These are phyloP conservation scores for Lentinula edodes DNA, from an alignment of 768 basidiomycete species.

Conservation along the genomic window DNA sequence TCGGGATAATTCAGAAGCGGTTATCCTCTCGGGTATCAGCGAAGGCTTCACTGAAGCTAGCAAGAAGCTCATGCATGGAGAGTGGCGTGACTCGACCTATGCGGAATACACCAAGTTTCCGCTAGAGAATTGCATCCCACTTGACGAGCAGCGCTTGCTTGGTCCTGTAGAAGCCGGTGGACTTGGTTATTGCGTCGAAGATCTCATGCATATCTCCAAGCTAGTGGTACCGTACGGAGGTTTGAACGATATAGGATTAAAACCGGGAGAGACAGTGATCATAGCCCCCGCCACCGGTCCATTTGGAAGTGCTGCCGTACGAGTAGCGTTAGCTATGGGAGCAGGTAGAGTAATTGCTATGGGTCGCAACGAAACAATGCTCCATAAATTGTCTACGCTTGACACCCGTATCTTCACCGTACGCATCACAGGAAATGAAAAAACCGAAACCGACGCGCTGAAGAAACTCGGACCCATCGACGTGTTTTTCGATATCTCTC, in stretches of 20 bases:
- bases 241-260: not conserved
- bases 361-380: conserved; percentile 1
- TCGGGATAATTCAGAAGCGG: not conserved
- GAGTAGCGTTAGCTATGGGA: conserved; percentile 8
- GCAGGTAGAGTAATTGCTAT: conserved; percentile 8
- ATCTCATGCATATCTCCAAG: not conserved
- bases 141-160: not conserved
- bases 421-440: not conserved
- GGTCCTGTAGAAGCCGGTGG: not conserved
- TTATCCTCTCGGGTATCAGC: not conserved
- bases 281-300: conserved; percentile 7
- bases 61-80: not conserved
- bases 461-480: not conserved
- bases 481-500: not conserved
- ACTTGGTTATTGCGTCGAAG: not conserved
- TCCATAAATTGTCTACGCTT: not conserved
- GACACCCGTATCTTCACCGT: not conserved
- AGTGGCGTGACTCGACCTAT: not conserved
- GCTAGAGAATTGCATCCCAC: not conserved
- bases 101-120: not conserved
- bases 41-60: not conserved
- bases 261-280: conserved; percentile 1
- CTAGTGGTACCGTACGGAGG: not conserved
- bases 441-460: not conserved
- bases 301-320: conserved; percentile 7